These are phyloP conservation scores for Cafeteria roenbergensis DNA, from an alignment of 108 stramenopile genomes.

Conservation along the genomic window DNA sequence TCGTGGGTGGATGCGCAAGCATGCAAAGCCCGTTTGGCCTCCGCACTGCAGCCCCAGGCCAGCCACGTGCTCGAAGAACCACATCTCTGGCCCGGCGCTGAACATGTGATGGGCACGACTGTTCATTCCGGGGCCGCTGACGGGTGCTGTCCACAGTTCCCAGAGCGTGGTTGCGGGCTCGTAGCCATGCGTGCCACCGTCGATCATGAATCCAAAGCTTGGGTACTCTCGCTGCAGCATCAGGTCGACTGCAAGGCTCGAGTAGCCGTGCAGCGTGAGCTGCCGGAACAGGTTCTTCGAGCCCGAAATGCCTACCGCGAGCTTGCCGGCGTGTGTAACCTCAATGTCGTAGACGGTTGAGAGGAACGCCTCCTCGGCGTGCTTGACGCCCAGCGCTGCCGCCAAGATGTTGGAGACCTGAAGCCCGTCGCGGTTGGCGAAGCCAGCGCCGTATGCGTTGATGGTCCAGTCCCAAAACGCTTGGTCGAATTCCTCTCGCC, in stretches of 20 bases:
- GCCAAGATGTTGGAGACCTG: neutral
- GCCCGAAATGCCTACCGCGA: neutral
- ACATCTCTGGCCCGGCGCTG: neutral
- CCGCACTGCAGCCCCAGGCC: neutral
- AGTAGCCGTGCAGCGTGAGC: neutral
- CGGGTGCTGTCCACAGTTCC: neutral
- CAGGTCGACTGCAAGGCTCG: neutral
- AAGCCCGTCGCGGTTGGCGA: neutral
- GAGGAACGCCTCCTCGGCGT: neutral
- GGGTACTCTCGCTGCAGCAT: neutral
- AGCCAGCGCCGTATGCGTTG: neutral
- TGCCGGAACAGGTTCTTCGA: neutral
- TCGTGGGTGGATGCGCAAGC: too few species aligned
- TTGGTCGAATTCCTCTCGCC: neutral
- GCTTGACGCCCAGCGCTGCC: neutral
- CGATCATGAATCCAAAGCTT: neutral
- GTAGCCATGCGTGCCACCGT: neutral
- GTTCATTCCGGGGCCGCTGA: neutral
- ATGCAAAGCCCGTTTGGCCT: neutral
- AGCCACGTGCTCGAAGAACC: neutral
- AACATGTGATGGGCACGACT: neutral
- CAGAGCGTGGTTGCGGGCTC: neutral
- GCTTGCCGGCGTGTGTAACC: neutral
- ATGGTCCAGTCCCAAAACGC: neutral
- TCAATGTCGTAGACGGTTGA: neutral